phyloP scores from a whole-genome alignment of 345 rosid species.

The Salix koriyanagi region DNA sequence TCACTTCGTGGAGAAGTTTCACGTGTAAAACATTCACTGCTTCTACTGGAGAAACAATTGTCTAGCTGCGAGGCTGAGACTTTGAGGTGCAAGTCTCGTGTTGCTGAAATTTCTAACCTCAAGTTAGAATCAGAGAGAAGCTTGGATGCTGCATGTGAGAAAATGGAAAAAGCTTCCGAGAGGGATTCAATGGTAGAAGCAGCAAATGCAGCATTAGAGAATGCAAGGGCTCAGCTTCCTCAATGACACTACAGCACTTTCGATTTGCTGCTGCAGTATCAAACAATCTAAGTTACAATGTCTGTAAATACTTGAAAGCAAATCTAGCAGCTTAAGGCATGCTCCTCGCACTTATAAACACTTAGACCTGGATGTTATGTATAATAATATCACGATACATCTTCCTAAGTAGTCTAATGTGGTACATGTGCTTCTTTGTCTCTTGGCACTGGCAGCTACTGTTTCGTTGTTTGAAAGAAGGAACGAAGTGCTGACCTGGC shows the following conservation, averaged over 20 bases:
- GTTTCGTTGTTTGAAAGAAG: too few species aligned
- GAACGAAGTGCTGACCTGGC: too few species aligned
- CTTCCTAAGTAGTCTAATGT: too few species aligned
- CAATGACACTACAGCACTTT: not conserved
- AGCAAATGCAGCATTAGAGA: conserved; percentile 25
- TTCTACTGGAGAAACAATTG: conserved; percentile 26
- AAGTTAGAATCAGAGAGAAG: conserved; percentile 26
- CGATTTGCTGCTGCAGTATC: too few species aligned
- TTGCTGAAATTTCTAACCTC: conserved; percentile 11
- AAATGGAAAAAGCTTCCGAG: conserved; percentile 16
- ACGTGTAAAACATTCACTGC: conserved; percentile 18
- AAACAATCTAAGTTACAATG: too few species aligned
- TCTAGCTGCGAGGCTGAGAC: conserved; percentile 36
- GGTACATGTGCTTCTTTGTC: too few species aligned
- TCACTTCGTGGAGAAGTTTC: conserved; percentile 25
- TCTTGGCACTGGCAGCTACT: too few species aligned
- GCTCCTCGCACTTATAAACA: too few species aligned
- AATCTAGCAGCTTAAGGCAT: too few species aligned
- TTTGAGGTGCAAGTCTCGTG: conserved; percentile 10
- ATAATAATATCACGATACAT: too few species aligned
- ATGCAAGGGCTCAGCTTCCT: conserved; percentile 15
- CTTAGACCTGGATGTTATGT: too few species aligned
- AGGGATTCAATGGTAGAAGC: conserved; percentile 15
- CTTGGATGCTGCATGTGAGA: conserved; percentile 21
- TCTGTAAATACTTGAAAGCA: too few species aligned